Evolutionary conservation across 2,329 filamentous ascomycete genomes (phyloP), one percentile per base, ranked within the genome.

Genomic region (Teratosphaeria gauchensis): DNA sequence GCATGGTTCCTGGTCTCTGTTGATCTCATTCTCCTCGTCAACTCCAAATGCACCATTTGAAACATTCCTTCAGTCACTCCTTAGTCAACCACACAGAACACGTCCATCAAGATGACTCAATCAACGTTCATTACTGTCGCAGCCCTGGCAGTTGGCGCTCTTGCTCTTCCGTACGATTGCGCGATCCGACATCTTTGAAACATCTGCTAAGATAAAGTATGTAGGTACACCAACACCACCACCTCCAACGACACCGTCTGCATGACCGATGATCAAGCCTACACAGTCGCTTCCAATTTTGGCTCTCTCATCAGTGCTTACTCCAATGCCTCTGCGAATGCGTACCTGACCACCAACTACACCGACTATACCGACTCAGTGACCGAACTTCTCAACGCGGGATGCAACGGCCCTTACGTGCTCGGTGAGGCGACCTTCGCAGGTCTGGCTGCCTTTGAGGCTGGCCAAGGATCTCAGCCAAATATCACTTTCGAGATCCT

Each of bases 361-460:
- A 58, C 42, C 51, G 69, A 70, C 62, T 69, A 69, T 59, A 67
- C 68, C 48, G 68, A 69, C 62, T 62, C 61, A 55, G 68, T 69
- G 54, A 69, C 65, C 61, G 62, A 62, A 21, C 63, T 71, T 55
- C 69, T 71, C 63, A 66, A 69, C 64, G 62, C 58, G 30, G 67
- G 66, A 58, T 66, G 64, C 61, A 56, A 62, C 53, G 54, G 62
- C 53, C 66, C 59, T 19, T 55, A 59, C 21, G 38, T 58, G 19
- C 67, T 69, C 54, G 65, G 63, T 19, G 38, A 61, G 33, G 60
- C 63, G 1, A 70, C 69, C 51, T 71, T 71, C 65, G 54, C 53
- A 53, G 59, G 61, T 14, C 69, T 62, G 24, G 60, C 54, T 9
- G 59, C 55, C 11, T 68, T 66, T 54, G 52, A 65, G 53, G 60